Evolutionary conservation across 2,329 filamentous ascomycete genomes (phyloP).

Genomic region (Microcyclosporella mali): DNA sequence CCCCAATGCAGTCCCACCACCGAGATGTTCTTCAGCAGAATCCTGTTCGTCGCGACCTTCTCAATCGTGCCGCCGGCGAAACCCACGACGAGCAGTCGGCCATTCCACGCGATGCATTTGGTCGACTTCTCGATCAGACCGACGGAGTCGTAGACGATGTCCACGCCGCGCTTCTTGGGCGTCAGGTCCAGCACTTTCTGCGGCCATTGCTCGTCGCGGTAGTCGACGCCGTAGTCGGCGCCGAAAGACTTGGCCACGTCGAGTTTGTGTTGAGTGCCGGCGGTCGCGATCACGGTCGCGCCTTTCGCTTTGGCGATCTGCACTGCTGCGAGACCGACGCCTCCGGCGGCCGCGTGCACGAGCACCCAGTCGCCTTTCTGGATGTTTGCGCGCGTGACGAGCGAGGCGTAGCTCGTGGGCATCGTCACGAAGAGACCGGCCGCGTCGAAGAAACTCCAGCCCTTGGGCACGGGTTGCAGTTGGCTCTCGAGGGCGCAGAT

Average conservation of each 20-base stretch:
- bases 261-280: conserved; percentile 72
- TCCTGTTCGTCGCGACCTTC: conserved; percentile 86
- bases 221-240: conserved; percentile 77
- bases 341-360: conserved; percentile 86
- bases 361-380: conserved; percentile 78
- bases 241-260: conserved; percentile 73
- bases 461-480: conserved; percentile 67
- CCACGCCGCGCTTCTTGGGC: conserved; percentile 66
- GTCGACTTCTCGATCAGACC: conserved; percentile 80
- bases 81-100: conserved; percentile 76
- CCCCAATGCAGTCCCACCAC: conserved; percentile 92
- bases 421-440: conserved; percentile 88
- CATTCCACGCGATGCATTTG: conserved; percentile 93
- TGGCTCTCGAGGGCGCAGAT: conserved; percentile 60
- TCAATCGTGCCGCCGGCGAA: conserved; percentile 85
- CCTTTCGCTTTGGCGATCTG: conserved; percentile 91
- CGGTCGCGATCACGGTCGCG: conserved; percentile 88
- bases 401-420: conserved; percentile 78
- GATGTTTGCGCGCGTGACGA: conserved; percentile 71
- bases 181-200: conserved; percentile 70
- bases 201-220: conserved; percentile 58
- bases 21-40: conserved; percentile 87
- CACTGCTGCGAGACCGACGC: conserved; percentile 84
- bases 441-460: conserved; percentile 78
- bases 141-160: conserved; percentile 93